Evolutionary conservation across 441 rosid genomes (phyloP).

Genomic region (Hura crepitans): DNA sequence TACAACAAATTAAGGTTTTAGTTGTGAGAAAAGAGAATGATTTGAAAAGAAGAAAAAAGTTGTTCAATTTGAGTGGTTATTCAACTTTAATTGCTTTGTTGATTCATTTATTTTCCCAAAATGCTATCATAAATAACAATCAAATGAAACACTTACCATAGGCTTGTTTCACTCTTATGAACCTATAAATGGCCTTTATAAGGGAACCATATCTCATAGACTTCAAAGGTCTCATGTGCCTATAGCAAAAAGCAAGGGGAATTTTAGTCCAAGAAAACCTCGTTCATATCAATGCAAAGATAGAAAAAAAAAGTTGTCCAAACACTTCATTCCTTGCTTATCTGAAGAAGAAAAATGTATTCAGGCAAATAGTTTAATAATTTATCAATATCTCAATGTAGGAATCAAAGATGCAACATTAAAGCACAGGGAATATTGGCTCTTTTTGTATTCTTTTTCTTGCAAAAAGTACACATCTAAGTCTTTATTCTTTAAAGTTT

Average conservation of each 20-base stretch:
- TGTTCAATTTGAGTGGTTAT: too few species aligned
- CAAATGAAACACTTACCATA: too few species aligned
- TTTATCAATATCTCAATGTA: not conserved
- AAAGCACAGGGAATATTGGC: not conserved
- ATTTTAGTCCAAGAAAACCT: constrained; percentile 10
- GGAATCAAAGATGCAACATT: not conserved
- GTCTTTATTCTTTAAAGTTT: not conserved
- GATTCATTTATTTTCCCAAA: too few species aligned
- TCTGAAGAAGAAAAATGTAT: not conserved
- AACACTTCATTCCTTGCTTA: not conserved
- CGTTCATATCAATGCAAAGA: not conserved
- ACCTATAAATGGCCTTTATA: too few species aligned
- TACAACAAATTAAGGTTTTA: too few species aligned
- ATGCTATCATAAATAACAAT: too few species aligned
- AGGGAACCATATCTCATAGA: too few species aligned
- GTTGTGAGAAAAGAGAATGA: too few species aligned
- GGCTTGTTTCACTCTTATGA: too few species aligned
- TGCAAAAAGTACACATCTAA: not conserved
- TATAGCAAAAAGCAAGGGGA: constrained; percentile 27
- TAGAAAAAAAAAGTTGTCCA: not conserved
- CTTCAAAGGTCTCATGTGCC: constrained; percentile 56
- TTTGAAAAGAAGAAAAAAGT: too few species aligned
- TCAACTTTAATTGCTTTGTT: too few species aligned
- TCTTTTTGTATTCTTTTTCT: too few species aligned
- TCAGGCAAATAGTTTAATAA: not conserved